Evolutionary conservation across 202 grass and related monocot genomes (phyloP).

Genomic region (Hordeum pubiflorum): DNA sequence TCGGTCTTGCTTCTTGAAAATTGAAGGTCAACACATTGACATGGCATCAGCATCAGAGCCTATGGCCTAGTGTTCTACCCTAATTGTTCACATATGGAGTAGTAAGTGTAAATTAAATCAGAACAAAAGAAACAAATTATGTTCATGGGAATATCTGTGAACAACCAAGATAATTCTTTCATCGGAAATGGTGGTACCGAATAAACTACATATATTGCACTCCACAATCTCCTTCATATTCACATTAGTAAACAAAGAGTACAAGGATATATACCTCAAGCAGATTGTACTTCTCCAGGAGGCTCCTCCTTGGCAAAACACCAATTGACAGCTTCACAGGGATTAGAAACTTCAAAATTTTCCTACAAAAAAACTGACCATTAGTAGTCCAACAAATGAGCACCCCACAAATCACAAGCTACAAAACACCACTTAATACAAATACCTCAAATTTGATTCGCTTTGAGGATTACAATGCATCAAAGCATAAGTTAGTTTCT

Average conservation of each 20-base stretch:
- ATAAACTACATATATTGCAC: not conserved
- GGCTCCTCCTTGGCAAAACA: conserved; percentile 58
- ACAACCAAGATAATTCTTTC: not conserved
- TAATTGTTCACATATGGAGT: not conserved
- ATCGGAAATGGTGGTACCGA: not conserved
- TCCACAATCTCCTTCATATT: not conserved
- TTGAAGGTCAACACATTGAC: not conserved
- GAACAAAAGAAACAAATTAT: conserved; percentile 4
- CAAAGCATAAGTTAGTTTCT: conserved; percentile 92
- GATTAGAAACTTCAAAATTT: conserved; percentile 93
- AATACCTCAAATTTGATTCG: conserved; percentile 72
- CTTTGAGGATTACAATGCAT: conserved; percentile 56
- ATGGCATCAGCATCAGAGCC: not conserved
- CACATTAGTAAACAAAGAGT: not conserved
- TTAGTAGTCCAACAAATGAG: not conserved
- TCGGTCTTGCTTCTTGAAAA: not conserved
- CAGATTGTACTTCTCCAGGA: conserved; percentile 73
- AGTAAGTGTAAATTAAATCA: not conserved
- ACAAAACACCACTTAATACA: conserved; percentile 4
- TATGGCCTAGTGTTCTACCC: not conserved
- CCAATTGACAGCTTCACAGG: conserved; percentile 93
- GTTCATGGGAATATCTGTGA: not conserved
- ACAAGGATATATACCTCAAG: conserved; percentile 53
- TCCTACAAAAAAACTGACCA: conserved; percentile 42
- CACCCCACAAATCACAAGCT: not conserved